Evolutionary conservation across 1,284 basidiomycete genomes (phyloP).

Genomic region (Macrocystidia cucumis): DNA sequence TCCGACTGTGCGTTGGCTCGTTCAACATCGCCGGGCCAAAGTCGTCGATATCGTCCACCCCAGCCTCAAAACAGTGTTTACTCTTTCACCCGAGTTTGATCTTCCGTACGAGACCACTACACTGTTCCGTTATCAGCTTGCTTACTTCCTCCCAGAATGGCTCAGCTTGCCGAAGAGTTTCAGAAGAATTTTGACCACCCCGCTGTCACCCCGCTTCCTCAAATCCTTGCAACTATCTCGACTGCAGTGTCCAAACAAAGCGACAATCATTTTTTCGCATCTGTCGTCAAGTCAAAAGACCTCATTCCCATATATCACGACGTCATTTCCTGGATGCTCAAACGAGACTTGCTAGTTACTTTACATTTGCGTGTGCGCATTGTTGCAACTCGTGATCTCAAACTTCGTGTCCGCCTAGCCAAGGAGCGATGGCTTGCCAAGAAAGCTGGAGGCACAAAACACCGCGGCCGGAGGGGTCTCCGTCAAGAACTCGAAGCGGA

Average conservation of each 20-base stretch:
- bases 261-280: slow-evolving; percentile 70
- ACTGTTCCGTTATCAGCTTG: neutral
- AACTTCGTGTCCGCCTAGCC: slow-evolving; percentile 48
- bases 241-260: slow-evolving; percentile 52
- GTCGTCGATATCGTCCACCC: slow-evolving; percentile 81
- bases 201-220: slow-evolving; percentile 63
- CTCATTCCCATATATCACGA: slow-evolving; percentile 68
- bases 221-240: slow-evolving; percentile 68
- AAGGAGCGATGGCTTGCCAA: slow-evolving; percentile 35
- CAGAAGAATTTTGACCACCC: slow-evolving; percentile 55
- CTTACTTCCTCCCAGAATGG: slow-evolving; percentile 34
- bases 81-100: slow-evolving; percentile 61
- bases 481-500: slow-evolving; percentile 9
- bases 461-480: slow-evolving; percentile 11
- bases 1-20: slow-evolving; percentile 84
- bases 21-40: slow-evolving; percentile 85
- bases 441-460: slow-evolving; percentile 19
- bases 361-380: slow-evolving; percentile 84
- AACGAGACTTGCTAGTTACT: slow-evolving; percentile 78
- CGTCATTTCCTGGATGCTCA: slow-evolving; percentile 90
- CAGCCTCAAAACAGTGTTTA: slow-evolving; percentile 82
- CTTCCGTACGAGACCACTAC: slow-evolving; percentile 36
- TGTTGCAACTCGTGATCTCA: slow-evolving; percentile 72
- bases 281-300: slow-evolving; percentile 62
- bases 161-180: slow-evolving; percentile 58